Conservation (phyloP, 305 asterid genomes). For the Coffea humblotiana region DNA sequence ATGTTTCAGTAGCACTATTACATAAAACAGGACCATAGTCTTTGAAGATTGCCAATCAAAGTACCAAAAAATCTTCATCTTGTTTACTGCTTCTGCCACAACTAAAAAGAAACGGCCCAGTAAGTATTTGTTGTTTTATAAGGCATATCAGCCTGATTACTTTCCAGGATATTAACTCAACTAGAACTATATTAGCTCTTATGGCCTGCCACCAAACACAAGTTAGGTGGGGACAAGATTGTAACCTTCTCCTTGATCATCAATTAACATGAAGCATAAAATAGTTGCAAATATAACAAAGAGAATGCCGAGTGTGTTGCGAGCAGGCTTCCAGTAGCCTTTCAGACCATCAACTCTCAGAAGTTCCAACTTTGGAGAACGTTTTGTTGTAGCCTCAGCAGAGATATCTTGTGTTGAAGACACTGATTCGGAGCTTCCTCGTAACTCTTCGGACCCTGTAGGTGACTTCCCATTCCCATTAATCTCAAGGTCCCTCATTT, state of each 20-base stretch:
- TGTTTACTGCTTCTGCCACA: background rate
- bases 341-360: slow-evolving; percentile 13
- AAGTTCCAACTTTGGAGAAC: slow-evolving; percentile 26
- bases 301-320: slow-evolving; percentile 32
- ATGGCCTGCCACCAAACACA: slow-evolving; percentile 1
- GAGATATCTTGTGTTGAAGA: slow-evolving; percentile 64
- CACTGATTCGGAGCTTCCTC: slow-evolving; percentile 55
- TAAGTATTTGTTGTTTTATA: background rate
- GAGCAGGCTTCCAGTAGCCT: slow-evolving; percentile 17
- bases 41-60: background rate
- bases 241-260: slow-evolving; percentile 37
- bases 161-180: background rate
- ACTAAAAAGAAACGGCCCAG: background rate
- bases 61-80: background rate
- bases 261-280: slow-evolving; percentile 36
- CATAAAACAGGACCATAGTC: background rate
- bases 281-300: slow-evolving; percentile 43
- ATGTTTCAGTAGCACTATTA: background rate
- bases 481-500: slow-evolving; percentile 15
- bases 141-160: background rate
- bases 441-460: slow-evolving; percentile 34
- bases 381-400: slow-evolving; percentile 30
- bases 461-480: slow-evolving; percentile 27
- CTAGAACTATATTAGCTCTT: background rate
- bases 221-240: slow-evolving; percentile 70